A percentile compares a stretch with the other conserved stretches of the same genome.
Conservation (phyloP, 257 asterid genomes). For the Przewalskia tangutica region DNA sequence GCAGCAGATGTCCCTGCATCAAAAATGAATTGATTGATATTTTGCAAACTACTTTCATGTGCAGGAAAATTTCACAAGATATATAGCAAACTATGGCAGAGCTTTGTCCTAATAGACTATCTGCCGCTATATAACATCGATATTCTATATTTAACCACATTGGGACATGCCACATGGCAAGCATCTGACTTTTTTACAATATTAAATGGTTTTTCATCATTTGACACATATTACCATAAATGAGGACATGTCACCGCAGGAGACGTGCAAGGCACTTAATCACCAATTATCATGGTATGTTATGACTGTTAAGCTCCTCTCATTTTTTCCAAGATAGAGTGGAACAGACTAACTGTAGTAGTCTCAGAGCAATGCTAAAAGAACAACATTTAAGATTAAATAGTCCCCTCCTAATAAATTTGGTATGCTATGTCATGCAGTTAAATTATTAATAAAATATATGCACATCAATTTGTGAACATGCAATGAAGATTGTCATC, state of each 20-base stretch:
- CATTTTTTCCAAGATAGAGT: background rate
- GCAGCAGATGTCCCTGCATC: slow-evolving; percentile 72
- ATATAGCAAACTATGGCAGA: background rate
- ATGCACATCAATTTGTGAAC: background rate
- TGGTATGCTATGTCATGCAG: background rate
- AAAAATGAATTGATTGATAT: slow-evolving; percentile 1
- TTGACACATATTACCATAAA: background rate
- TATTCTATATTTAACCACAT: background rate
- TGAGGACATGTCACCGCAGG: background rate
- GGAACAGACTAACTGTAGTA: background rate
- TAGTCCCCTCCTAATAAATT: background rate
- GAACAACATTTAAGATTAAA: background rate
- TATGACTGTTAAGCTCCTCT: background rate
- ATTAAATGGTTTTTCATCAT: background rate
- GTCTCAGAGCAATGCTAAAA: background rate
- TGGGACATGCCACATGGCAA: background rate
- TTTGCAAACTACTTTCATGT: background rate
- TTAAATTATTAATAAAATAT: background rate
- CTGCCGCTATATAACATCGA: background rate
- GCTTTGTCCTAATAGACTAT: background rate
- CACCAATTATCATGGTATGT: background rate
- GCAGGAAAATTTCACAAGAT: background rate
- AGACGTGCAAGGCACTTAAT: background rate
- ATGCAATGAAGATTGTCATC: background rate
- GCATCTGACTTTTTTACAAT: background rate